A percentile compares a stretch with the other conserved stretches of the same genome.
These are phyloP conservation scores for Tilletia indica DNA, from an alignment of 1,284 basidiomycete species.

Conservation along the genomic window DNA sequence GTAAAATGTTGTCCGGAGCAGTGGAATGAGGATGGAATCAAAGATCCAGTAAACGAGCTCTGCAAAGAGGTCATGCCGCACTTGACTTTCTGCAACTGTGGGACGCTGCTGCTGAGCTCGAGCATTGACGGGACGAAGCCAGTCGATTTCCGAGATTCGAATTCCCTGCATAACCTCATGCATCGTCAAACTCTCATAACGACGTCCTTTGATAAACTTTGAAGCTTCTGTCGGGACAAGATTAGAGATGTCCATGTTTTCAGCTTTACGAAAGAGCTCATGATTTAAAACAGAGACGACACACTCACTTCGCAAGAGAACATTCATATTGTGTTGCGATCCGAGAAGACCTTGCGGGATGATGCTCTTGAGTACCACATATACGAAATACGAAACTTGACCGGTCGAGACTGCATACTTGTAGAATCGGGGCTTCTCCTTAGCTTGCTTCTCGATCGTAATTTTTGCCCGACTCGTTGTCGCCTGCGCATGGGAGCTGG, in stretches of 20 bases:
- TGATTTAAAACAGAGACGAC: background rate
- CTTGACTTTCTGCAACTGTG: constrained; percentile 68
- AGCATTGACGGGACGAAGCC: constrained; percentile 64
- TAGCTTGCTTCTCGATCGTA: background rate
- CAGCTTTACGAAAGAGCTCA: no score
- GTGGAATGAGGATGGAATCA: constrained; percentile 74
- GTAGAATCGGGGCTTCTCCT: background rate
- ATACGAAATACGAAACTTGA: constrained; percentile 72
- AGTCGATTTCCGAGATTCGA: constrained; percentile 73
- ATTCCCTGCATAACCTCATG: constrained; percentile 78
- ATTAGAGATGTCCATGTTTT: background rate
- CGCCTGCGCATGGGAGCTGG: background rate
- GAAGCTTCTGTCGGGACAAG: constrained; percentile 62
- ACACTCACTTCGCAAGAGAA: constrained; percentile 65
- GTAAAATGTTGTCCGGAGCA: constrained; percentile 89
- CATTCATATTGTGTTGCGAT: constrained; percentile 67
- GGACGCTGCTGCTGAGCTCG: constrained; percentile 49
- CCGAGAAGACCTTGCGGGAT: constrained; percentile 80
- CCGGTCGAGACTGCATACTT: background rate
- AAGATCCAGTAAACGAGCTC: constrained; percentile 92
- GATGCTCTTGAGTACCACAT: constrained; percentile 67
- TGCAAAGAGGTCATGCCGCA: constrained; percentile 73
- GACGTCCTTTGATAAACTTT: constrained; percentile 71
- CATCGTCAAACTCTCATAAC: constrained; percentile 78
- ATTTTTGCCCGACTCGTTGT: background rate